These are phyloP conservation scores for Heteromeles arbutifolia DNA, from an alignment of 306 rosid species.

Conservation along the genomic window DNA sequence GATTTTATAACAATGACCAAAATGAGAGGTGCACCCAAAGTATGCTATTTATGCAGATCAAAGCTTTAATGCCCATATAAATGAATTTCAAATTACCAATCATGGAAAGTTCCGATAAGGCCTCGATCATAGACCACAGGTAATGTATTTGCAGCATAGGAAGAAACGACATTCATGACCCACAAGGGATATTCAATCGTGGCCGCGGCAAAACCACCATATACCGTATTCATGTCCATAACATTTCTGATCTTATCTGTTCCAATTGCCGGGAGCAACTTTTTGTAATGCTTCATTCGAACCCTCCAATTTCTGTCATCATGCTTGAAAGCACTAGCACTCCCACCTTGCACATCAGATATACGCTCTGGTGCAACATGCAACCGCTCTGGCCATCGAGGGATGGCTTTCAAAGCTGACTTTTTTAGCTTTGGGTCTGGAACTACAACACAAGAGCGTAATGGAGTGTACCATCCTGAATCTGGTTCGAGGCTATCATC, in stretches of 20 bases:
- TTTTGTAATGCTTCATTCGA: conserved; percentile 74
- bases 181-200: conserved; percentile 74
- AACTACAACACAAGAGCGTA: conserved; percentile 71
- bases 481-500: conserved; percentile 89
- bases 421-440: conserved; percentile 61
- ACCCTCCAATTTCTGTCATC: conserved; percentile 81
- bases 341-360: conserved; percentile 45
- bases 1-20: neutral
- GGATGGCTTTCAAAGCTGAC: conserved; percentile 40
- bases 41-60: neutral
- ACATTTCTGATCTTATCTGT: conserved; percentile 75
- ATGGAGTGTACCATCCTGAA: conserved; percentile 94
- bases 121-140: conserved; percentile 85
- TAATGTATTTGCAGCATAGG: conserved; percentile 73
- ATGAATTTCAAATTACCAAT: conserved; percentile 50
- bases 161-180: conserved; percentile 98
- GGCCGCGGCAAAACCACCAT: conserved; percentile 88
- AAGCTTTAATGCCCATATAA: neutral
- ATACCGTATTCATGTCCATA: conserved; percentile 91
- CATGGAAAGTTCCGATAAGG: conserved; percentile 87
- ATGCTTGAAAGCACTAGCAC: conserved; percentile 54
- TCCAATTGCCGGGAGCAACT: conserved; percentile 79
- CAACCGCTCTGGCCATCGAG: conserved; percentile 84
- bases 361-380: conserved; percentile 64
- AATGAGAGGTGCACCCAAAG: neutral